Conservation (phyloP, 192 early-diverging fungal genomes). For the Spinellus fusiger region DNA sequence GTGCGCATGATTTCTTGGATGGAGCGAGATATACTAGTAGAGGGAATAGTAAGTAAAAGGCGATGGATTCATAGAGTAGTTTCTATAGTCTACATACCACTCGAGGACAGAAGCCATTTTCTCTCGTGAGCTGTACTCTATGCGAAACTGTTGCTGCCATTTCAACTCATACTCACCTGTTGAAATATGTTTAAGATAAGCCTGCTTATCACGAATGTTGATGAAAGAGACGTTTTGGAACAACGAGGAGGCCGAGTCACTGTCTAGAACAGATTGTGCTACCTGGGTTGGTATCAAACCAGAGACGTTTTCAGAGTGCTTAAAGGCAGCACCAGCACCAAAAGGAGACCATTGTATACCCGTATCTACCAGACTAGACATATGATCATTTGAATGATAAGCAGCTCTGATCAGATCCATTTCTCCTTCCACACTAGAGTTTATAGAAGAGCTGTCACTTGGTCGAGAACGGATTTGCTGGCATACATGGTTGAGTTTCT, state of each 20-base stretch:
- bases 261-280: not conserved
- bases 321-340: not conserved
- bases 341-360: not conserved
- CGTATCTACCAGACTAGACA: not conserved
- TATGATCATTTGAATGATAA: not conserved
- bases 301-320: not conserved
- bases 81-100: not conserved
- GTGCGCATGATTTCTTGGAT: conserved; percentile 8
- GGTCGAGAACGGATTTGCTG: not conserved
- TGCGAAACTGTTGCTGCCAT: not conserved
- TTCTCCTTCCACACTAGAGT: not conserved
- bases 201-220: not conserved
- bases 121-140: not conserved
- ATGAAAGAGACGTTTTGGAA: not conserved
- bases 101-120: not conserved
- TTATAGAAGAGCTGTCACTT: not conserved
- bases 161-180: not conserved
- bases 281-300: not conserved
- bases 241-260: not conserved
- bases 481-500: not conserved
- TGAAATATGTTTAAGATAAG: not conserved
- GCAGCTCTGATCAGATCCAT: no score
- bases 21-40: not conserved
- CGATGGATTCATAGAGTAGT: no score
- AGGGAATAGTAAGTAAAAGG: no score